Evolutionary conservation across 169 alveolate species (phyloP).

Genomic region (Toxoplasma gondii): DNA sequence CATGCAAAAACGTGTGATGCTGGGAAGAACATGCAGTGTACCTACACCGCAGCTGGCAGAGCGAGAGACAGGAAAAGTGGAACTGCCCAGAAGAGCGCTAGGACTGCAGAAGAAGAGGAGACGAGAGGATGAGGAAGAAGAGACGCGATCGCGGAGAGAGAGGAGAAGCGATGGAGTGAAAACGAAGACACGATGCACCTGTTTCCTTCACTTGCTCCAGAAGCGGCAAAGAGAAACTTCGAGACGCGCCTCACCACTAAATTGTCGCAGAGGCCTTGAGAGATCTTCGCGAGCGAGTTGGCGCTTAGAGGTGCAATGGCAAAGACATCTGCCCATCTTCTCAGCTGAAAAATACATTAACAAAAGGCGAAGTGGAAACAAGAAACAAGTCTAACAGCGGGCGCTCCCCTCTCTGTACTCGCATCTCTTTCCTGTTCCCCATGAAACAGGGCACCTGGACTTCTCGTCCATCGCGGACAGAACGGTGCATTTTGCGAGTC

Average conservation of each 20-base stretch:
- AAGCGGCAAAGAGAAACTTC: too few relatives aligned
- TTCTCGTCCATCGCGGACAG: background rate
- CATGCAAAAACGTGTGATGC: background rate
- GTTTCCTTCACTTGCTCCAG: too few relatives aligned
- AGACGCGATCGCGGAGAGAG: too few relatives aligned
- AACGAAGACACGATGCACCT: too few relatives aligned
- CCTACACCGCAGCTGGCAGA: too few relatives aligned
- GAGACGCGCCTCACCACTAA: too few relatives aligned
- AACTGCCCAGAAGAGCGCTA: too few relatives aligned
- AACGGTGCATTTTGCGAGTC: background rate
- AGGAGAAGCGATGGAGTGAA: too few relatives aligned
- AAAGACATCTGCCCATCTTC: constrained; percentile 91
- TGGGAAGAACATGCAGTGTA: background rate
- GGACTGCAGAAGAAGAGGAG: too few relatives aligned
- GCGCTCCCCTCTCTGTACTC: background rate
- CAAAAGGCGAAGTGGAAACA: background rate
- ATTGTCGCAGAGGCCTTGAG: constrained; percentile 93
- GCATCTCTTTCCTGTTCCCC: background rate
- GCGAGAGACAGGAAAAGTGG: too few relatives aligned
- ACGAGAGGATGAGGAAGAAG: too few relatives aligned
- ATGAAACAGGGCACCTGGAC: background rate
- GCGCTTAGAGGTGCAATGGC: constrained; percentile 94
- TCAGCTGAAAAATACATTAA: constrained; percentile 75
- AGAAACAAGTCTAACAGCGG: background rate
- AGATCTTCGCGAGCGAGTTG: constrained; percentile 91